Conservation (phyloP, 148 eudicot genomes). For the Drosera capensis region DNA sequence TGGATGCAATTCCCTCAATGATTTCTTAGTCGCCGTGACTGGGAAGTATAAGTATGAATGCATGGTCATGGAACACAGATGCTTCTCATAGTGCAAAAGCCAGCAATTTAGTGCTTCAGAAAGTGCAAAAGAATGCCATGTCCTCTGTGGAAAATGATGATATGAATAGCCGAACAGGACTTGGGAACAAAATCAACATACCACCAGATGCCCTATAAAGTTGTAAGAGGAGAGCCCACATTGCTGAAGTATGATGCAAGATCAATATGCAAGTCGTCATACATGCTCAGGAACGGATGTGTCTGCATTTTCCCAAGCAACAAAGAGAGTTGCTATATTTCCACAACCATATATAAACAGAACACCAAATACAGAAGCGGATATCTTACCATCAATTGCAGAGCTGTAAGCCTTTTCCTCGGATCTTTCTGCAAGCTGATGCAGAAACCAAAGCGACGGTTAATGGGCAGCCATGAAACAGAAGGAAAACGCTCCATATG, state of each 20-base stretch:
- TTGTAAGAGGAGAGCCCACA: conserved; percentile 78
- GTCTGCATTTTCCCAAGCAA: conserved; percentile 31
- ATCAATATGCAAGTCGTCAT: conserved; percentile 55
- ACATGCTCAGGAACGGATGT: conserved; percentile 87
- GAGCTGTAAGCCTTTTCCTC: conserved; percentile 59
- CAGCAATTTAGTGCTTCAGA: too few relatives aligned
- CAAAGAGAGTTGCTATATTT: not conserved
- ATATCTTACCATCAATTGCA: conserved; percentile 64
- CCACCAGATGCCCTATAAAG: conserved; percentile 36
- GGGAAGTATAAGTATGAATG: too few relatives aligned
- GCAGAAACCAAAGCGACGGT: not conserved
- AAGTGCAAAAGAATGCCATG: too few relatives aligned
- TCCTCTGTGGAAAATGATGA: too few relatives aligned
- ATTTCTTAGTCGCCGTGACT: too few relatives aligned
- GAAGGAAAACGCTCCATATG: not conserved
- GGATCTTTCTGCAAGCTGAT: conserved; percentile 83
- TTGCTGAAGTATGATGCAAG: conserved; percentile 71
- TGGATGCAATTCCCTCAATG: too few relatives aligned
- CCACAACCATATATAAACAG: not conserved
- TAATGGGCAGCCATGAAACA: conserved; percentile 3
- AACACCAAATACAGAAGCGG: not conserved
- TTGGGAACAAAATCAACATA: too few relatives aligned
- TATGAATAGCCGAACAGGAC: too few relatives aligned
- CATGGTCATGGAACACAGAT: too few relatives aligned
- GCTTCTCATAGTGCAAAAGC: too few relatives aligned